Conservation (phyloP, 306 rosid species). For the Dryas octopetala region DNA sequence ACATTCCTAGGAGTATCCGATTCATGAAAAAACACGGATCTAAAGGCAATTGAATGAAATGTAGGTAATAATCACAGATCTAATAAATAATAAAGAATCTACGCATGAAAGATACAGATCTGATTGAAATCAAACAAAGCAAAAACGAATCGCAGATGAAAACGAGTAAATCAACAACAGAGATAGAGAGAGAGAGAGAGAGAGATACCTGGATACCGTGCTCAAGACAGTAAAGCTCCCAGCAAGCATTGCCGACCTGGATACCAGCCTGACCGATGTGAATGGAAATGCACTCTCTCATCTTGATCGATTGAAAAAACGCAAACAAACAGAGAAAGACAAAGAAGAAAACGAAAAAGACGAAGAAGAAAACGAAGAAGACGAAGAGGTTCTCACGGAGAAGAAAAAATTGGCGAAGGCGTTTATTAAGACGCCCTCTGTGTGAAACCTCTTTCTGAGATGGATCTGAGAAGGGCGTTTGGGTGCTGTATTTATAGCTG, state of each 20-base stretch:
- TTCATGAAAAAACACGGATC: background rate
- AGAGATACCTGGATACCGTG: constrained; percentile 74
- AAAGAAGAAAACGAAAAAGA: background rate
- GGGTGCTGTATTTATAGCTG: constrained; percentile 27
- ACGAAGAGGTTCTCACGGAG: background rate
- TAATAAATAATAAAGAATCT: background rate
- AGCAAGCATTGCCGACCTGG: constrained; percentile 96
- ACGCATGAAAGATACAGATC: background rate
- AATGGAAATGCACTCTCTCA: constrained; percentile 94
- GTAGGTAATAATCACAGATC: background rate
- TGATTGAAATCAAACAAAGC: background rate
- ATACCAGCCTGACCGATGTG: constrained; percentile 99
- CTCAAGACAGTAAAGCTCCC: constrained; percentile 96
- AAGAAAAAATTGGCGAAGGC: constrained; percentile 33
- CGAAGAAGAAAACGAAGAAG: background rate
- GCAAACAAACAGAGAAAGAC: background rate
- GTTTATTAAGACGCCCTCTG: constrained; percentile 89
- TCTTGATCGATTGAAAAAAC: constrained; percentile 27
- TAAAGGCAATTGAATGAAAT: background rate
- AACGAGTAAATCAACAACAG: background rate
- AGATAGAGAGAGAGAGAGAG: background rate
- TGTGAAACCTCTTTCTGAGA: background rate
- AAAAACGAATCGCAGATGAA: background rate
- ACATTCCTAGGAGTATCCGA: background rate
- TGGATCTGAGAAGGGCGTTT: no score